Base-by-base conservation (phyloP, 331 rosid genomes). In the Spiraea crenata region DNA sequence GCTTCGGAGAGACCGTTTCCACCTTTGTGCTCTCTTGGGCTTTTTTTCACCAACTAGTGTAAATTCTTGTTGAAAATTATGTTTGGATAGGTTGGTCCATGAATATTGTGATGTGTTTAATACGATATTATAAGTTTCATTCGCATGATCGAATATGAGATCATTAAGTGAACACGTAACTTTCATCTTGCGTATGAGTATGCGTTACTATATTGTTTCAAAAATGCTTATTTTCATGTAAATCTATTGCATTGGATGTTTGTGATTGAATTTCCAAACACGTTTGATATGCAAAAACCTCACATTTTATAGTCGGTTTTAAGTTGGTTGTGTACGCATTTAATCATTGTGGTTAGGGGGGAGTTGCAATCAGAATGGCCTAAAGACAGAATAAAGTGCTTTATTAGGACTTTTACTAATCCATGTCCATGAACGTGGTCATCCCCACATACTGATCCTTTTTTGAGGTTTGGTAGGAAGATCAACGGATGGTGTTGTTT, bases 211-310 rank as follows among this genome's bases (percentile, higher is more conserved):
- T 3, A 4, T 45, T 2, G 14, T 45, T 10, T 45, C 13, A 44
- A 44, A 44, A 44, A 44, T 3, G 34, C 12, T 1, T 5, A 7
- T 16, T 20, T 7, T 16, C 10, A 4, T 6, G 10, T 50, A 39
- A 5, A 40, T n/a, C 11, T 12, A 52, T 68, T 6, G 9, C n/a
- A 20, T 4, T 46, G 34, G 55, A 55, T 16, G 25, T 9, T 11
- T 5, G 66, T 57, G 66, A 70, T 57, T 45, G 64, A 5, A 17
- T 6, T 20, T 14, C 9, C 7, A 44, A 44, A n/a, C 74, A 70
- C 74, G 74, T 35, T 57, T 57, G 17, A 42, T 44, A 3, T 5
- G 25, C 45, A 50, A 70, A 57, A 57, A 34, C 74, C 74, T 31
- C 56, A 44, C 0, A n/a, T 15, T 58, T 58, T 0, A 0, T 15